Conservation (phyloP, 2,329 filamentous ascomycete species). For the Fusarium ambrosium region DNA sequence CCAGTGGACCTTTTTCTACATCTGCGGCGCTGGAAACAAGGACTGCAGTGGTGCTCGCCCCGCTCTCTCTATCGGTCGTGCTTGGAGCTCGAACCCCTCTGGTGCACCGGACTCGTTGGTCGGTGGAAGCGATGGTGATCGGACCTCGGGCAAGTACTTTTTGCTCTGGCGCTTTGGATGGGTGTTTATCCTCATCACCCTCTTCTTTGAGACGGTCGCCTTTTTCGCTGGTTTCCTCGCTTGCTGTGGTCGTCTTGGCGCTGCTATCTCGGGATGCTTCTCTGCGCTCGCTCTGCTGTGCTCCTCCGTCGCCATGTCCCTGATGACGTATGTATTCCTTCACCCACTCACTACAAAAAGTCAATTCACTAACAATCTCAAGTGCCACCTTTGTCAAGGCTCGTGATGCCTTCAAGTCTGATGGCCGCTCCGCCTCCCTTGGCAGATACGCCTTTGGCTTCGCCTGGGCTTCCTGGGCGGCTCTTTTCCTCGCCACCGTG, state of each 20-base stretch:
- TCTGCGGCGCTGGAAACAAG: conserved; percentile 76
- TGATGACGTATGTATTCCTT: conserved; percentile 77
- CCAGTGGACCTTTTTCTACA: conserved; percentile 92
- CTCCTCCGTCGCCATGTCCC: conserved; percentile 73
- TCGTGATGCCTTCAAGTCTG: conserved; percentile 73
- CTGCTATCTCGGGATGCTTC: conserved; percentile 73
- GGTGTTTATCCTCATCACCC: conserved; percentile 87
- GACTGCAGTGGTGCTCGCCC: conserved; percentile 75
- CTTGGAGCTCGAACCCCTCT: conserved; percentile 65
- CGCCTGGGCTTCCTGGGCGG: conserved; percentile 79
- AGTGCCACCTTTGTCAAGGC: conserved; percentile 75
- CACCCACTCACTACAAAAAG: not conserved
- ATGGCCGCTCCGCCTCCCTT: conserved; percentile 69
- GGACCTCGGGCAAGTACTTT: conserved; percentile 75
- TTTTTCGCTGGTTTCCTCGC: conserved; percentile 78
- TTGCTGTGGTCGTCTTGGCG: conserved; percentile 78
- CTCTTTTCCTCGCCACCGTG: conserved; percentile 74
- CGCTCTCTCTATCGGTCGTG: conserved; percentile 80
- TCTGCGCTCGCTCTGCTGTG: conserved; percentile 75
- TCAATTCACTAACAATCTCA: conserved; percentile 18
- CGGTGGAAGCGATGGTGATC: conserved; percentile 65
- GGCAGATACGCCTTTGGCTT: conserved; percentile 81
- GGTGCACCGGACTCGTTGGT: conserved; percentile 61
- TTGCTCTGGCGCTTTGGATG: conserved; percentile 93
- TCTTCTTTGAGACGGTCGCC: conserved; percentile 80